A percentile compares a stretch with the other conserved stretches of the same genome.
Evolutionary conservation across 495 filamentous ascomycete genomes (phyloP).

Genomic region (Alectoria sarmentosa): DNA sequence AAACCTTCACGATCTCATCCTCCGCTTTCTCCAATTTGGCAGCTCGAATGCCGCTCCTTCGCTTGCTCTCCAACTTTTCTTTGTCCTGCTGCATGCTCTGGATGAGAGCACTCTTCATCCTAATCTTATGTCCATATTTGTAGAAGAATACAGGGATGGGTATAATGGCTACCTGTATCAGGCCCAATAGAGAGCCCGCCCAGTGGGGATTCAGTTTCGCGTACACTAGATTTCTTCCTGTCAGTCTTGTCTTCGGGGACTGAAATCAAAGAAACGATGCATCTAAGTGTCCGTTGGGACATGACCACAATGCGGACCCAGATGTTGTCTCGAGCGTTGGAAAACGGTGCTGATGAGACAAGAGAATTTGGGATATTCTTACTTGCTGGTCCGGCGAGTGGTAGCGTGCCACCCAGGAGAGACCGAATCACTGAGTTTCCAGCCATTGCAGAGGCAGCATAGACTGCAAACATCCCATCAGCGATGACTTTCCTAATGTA

Average conservation of each 20-base stretch:
- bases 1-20: constrained; percentile 3
- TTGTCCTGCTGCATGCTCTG: constrained; percentile 62
- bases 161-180: constrained; percentile 61
- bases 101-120: constrained; percentile 59
- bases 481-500: not conserved
- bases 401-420: constrained; percentile 61
- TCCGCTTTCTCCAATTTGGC: constrained; percentile 1
- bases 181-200: constrained; percentile 67
- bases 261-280: not conserved
- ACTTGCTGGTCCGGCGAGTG: constrained; percentile 59
- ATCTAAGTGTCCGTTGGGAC: not conserved
- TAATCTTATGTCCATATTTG: constrained; percentile 61
- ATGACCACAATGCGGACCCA: not conserved
- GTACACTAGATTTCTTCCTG: constrained; percentile 44
- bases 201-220: constrained; percentile 60
- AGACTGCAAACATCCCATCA: constrained; percentile 34
- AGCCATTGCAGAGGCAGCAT: constrained; percentile 68
- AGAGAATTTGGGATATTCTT: not conserved
- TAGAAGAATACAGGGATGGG: constrained; percentile 81
- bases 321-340: not conserved
- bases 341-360: not conserved
- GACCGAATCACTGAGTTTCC: constrained; percentile 68
- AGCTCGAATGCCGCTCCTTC: constrained; percentile 7
- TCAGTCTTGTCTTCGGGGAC: not conserved
- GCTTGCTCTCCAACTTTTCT: constrained; percentile 34